Conservation (phyloP, 2,329 filamentous ascomycete species). For the Graphiopsis chlorocephala region DNA sequence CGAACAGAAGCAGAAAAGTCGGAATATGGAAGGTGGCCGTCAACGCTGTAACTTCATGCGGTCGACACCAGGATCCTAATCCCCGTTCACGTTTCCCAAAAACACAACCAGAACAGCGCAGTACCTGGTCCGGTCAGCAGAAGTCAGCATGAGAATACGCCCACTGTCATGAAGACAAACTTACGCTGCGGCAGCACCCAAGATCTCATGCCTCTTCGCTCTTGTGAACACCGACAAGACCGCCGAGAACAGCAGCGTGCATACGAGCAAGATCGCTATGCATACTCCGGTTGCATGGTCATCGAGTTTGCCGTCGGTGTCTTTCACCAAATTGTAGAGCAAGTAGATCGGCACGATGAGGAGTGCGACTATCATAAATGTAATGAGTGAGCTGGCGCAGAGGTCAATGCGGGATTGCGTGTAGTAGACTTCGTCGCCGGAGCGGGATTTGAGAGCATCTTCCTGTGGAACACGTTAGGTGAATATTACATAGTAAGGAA, state of each 20-base stretch:
- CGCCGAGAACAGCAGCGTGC: conserved; percentile 29
- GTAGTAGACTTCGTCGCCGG: conserved; percentile 24
- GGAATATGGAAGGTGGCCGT: neutral
- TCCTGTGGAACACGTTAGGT: neutral
- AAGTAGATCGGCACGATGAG: conserved; percentile 31
- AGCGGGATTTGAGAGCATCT: conserved; percentile 10
- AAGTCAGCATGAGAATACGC: neutral
- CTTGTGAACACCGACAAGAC: conserved; percentile 27
- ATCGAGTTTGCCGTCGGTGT: conserved; percentile 10
- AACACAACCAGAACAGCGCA: conserved; percentile 13
- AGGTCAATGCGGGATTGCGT: conserved; percentile 23
- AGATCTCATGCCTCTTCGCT: conserved; percentile 28
- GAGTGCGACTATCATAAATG: conserved; percentile 26
- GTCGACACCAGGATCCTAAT: neutral
- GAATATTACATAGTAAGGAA: no score
- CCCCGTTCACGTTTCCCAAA: neutral
- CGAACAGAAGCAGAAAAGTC: neutral
- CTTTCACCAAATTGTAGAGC: conserved; percentile 27
- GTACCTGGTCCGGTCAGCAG: neutral
- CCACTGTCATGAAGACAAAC: neutral
- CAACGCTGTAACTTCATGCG: neutral
- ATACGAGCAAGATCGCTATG: conserved; percentile 25
- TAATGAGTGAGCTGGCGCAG: conserved; percentile 28
- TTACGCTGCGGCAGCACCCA: conserved; percentile 30
- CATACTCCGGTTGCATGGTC: conserved; percentile 23